Conservation (phyloP, 1,284 basidiomycete genomes). For the Flammula alnicola region DNA sequence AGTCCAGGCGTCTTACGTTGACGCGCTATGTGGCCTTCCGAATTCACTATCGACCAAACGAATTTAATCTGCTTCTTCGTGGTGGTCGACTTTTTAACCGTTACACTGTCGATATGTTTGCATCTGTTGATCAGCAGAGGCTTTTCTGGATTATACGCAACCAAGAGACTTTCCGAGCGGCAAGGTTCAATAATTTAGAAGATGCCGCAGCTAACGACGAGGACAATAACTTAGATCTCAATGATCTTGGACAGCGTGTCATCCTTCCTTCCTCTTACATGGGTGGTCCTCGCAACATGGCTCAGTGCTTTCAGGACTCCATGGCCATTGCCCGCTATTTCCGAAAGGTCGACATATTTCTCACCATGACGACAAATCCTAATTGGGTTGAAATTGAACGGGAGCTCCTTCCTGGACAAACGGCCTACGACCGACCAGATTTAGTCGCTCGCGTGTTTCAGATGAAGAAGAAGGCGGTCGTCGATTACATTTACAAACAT, state of each 20-base stretch:
- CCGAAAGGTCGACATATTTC: constrained; percentile 44
- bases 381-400: constrained; percentile 47
- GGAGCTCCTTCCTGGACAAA: constrained; percentile 44
- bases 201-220: constrained; percentile 35
- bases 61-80: constrained; percentile 38
- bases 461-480: constrained; percentile 41
- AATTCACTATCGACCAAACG: constrained; percentile 30
- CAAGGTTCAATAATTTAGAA: constrained; percentile 39
- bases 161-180: constrained; percentile 42
- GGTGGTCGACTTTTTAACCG: constrained; percentile 46
- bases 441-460: constrained; percentile 50
- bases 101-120: constrained; percentile 43
- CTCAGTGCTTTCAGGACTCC: constrained; percentile 47
- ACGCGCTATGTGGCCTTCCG: constrained; percentile 36
- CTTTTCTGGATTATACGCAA: constrained; percentile 36
- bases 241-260: constrained; percentile 36
- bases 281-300: constrained; percentile 45
- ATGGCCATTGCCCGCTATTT: constrained; percentile 43
- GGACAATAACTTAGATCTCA: constrained; percentile 34
- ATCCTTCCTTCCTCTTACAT: constrained; percentile 46
- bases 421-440: constrained; percentile 46
- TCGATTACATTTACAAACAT: constrained; percentile 41
- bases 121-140: constrained; percentile 35
- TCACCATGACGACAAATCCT: constrained; percentile 53
- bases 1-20: constrained; percentile 28